Percentiles rank a stretch among this genome's conserved stretches.
phyloP scores from a whole-genome alignment of 2,329 filamentous ascomycete species.

The Paradendryphiella salina region DNA sequence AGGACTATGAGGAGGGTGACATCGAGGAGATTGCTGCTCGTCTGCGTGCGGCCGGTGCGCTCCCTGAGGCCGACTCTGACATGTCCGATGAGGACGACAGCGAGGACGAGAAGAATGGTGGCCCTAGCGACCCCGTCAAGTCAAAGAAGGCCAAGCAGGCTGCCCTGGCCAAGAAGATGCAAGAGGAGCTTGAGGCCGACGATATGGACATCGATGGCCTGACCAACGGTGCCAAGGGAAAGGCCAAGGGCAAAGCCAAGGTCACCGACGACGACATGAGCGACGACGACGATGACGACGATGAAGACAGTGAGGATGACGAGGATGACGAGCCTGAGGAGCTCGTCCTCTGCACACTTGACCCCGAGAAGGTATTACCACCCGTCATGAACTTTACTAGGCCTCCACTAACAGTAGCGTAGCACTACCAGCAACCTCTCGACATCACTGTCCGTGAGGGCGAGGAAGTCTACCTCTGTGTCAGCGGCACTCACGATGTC shows the following conservation, averaged over 20 bases:
- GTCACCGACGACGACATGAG: conserved; percentile 74
- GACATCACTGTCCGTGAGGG: conserved; percentile 89
- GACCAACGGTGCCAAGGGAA: conserved; percentile 58
- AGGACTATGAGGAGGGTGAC: conserved; percentile 51
- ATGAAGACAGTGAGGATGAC: conserved; percentile 43
- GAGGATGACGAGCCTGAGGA: conserved; percentile 73
- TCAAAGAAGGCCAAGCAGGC: conserved; percentile 82
- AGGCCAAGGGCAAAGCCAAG: conserved; percentile 59
- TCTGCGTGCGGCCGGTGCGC: conserved; percentile 42
- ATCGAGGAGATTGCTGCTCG: conserved; percentile 47
- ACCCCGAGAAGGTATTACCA: conserved; percentile 79
- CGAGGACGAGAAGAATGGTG: conserved; percentile 79
- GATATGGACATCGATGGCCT: conserved; percentile 70
- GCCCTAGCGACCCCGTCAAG: conserved; percentile 89
- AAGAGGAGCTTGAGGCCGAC: conserved; percentile 68
- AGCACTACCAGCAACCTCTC: conserved; percentile 94
- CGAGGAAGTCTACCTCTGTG: conserved; percentile 90
- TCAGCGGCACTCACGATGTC: conserved; percentile 84
- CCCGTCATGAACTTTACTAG: conserved; percentile 29
- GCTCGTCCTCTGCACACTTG: conserved; percentile 92
- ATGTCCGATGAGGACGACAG: conserved; percentile 56
- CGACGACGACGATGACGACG: conserved; percentile 63
- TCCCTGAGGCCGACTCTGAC: conserved; percentile 44
- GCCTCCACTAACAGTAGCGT: conserved; percentile 35
- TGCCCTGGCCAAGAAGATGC: conserved; percentile 75